Evolutionary conservation across 331 rosid species (phyloP), one percentile per base, ranked within the genome.

Genomic region (Acacia pycnantha): DNA sequence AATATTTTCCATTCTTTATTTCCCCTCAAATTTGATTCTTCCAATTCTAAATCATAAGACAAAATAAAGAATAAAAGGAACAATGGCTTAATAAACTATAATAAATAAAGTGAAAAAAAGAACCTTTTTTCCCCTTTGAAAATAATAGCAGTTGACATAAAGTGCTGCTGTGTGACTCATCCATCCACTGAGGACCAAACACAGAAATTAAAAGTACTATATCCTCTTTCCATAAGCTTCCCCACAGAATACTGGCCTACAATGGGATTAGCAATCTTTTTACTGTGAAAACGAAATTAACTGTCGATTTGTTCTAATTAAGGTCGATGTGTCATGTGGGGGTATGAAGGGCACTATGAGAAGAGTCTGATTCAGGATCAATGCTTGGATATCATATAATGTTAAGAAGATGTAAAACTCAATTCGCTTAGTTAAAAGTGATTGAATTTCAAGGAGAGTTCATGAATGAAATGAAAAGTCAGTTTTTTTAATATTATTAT

Each of bases 141-240:
- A 71, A 54, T 47, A 41, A 56, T 61, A 14, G 66, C 68, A 48
- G 35, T 58, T 33, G 77, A 64, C 79, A 76, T 13, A 54, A 65
- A 73, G 79, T 44, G 47, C 33, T 24, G 58, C 43, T 11, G 8
- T 19, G 24, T 44, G 68, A 77, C 51, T 81, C 88, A 81, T 77
- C 40, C 67, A 66, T 54, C 69, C 85, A 81, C 73, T 37, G 19
- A 61, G 65, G 65, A 70, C 56, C 54, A 70, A 76, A 84, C 48
- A 37, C 24, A 41, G 59, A 46, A 44, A 67, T n/a, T 11, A 70
- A 13, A 64, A 65, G 13, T 15, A 65, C 7, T 37, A 61, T 11
- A 7, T 16, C 11, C 70, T 65, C 70, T 64, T 64, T 11, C 40
- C n/a, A 27, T 64, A 13, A 31, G 70, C 43, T 31, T 18, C 71